Conservation (phyloP, 495 filamentous ascomycete genomes). For the Bacidia rubella region DNA sequence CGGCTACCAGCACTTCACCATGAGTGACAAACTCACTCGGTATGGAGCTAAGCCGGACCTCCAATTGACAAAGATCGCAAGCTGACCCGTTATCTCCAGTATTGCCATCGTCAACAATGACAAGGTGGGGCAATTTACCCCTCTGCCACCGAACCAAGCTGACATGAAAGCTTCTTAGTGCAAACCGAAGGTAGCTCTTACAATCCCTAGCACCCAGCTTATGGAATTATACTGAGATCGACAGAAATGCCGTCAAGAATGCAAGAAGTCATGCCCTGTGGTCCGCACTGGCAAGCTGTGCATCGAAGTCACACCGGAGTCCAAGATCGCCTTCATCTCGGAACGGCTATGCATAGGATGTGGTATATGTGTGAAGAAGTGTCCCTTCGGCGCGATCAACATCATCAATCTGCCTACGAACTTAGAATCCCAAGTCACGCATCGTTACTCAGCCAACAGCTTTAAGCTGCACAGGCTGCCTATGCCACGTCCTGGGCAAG, state of each 20-base stretch:
- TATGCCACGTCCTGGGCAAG: conserved; percentile 88
- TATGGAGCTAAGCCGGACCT: conserved; percentile 23
- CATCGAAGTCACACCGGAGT: conserved; percentile 79
- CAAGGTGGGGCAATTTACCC: conserved; percentile 54
- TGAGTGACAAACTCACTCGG: conserved; percentile 83
- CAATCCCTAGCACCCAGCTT: conserved; percentile 2
- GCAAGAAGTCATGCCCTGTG: conserved; percentile 98
- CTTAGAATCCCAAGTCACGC: conserved; percentile 91
- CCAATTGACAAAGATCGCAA: background rate
- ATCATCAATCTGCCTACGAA: conserved; percentile 99
- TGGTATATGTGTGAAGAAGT: conserved; percentile 98
- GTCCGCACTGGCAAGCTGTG: conserved; percentile 95
- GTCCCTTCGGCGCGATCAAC: conserved; percentile 96
- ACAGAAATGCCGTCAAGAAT: conserved; percentile 89
- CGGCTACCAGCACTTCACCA: too few species aligned
- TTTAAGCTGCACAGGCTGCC: conserved; percentile 97
- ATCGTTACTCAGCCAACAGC: conserved; percentile 97
- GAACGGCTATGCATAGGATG: conserved; percentile 92
- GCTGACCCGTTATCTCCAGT: conserved; percentile 33
- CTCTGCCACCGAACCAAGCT: conserved; percentile 22
- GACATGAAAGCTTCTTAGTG: conserved; percentile 43
- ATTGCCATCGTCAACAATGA: conserved; percentile 95
- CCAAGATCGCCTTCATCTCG: conserved; percentile 96
- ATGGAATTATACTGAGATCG: conserved; percentile 4
- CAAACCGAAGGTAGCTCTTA: conserved; percentile 75